Conservation (phyloP, 2,329 filamentous ascomycete genomes). For the Tolypocladium tundrense region DNA sequence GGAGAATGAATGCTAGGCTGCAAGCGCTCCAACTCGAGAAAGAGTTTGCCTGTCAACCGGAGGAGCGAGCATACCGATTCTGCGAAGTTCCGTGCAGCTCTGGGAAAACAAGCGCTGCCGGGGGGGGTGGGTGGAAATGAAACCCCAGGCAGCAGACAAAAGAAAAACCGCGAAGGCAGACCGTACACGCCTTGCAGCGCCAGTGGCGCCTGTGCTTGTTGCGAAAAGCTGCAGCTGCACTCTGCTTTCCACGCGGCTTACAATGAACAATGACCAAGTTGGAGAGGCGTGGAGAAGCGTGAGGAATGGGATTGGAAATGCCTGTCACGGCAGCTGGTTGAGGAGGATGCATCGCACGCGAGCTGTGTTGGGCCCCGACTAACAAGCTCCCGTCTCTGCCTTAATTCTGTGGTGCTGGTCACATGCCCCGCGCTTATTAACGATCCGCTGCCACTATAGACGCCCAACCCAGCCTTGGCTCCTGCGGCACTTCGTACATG, state of each 20-base stretch:
- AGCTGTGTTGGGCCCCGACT: too few species aligned
- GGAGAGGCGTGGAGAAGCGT: too few species aligned
- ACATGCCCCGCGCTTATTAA: background rate
- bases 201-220: background rate
- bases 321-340: too few species aligned
- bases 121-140: background rate
- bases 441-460: background rate
- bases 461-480: background rate
- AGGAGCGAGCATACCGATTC: background rate
- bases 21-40: background rate
- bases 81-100: background rate
- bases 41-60: background rate
- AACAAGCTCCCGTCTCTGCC: too few species aligned
- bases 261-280: background rate
- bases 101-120: background rate
- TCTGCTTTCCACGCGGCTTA: background rate
- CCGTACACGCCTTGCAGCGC: too few species aligned
- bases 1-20: background rate
- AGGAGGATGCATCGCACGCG: too few species aligned
- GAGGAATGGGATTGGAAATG: too few species aligned
- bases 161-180: background rate
- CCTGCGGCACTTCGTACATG: too few species aligned
- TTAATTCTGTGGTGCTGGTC: background rate
- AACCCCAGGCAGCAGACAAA: background rate
- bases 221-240: background rate